Base-by-base conservation (phyloP, 192 early-diverging fungal species). In the Gamsiella multidivaricata region DNA sequence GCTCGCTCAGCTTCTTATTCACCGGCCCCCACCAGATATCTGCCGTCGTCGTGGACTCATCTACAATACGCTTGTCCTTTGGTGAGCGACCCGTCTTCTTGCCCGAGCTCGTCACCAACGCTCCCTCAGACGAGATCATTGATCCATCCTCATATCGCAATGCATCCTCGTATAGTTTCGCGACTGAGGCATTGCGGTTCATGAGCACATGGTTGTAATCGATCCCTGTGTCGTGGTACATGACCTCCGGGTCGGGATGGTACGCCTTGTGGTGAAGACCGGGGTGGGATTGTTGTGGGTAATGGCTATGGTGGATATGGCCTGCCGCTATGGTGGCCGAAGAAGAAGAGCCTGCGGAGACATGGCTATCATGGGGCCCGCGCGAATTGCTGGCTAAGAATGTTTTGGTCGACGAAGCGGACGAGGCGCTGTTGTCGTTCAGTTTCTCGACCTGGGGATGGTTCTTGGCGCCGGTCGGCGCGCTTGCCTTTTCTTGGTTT, bases 1-100 rank as follows among this genome's bases (percentile, higher is more conserved):
- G 80, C 61, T 89, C 87, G 20, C 88, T 88, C 70, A 99, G 90
- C 79, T 92, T 93, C 76, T 92, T 94, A 88, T 99, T 99, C 61
- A 99, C 95, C 20, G 97, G 95, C 26, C 97, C 97, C 96, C 97
- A 99, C 97, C 97, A 99, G 76, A 99, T 89, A 75, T 98, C 92
- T 57, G 90, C 83, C 8, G 81, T 80, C 9, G 95, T 93, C 17
- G 88, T 80, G 3, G 88, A 74, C 71, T 99, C 97, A 59, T 97
- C 95, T 37, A 98, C 97, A 68, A 99, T 93, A 70, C 97, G 94
- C 91, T 99, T 99, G 89, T 99, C 97, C 82, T 91, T 91, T 59
- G 97, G 97, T 37, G 91, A 94, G 47, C 97, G 92, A 52, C 97
- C 93, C n/a, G 89, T 97, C 89, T 99, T 99, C 69, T 88, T 87